These are phyloP conservation scores for Dovyalis caffra DNA, from an alignment of 345 rosid genomes.

Conservation along the genomic window DNA sequence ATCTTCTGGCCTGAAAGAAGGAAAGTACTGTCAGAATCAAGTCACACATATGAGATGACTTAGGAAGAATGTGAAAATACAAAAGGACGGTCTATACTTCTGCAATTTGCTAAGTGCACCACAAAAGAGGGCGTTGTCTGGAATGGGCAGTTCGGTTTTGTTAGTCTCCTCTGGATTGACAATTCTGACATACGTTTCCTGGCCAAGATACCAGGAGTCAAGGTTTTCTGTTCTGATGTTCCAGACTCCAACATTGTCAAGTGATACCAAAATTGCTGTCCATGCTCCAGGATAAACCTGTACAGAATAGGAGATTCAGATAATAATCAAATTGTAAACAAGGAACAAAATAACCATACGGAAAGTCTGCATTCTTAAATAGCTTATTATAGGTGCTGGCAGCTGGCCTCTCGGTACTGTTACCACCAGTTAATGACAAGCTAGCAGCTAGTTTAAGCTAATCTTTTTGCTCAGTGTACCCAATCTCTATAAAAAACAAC, in stretches of 20 bases:
- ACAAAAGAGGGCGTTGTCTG: slow-evolving; percentile 85
- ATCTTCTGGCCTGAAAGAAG: slow-evolving; percentile 66
- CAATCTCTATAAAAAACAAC: neutral
- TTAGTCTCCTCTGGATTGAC: slow-evolving; percentile 87
- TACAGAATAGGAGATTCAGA: neutral
- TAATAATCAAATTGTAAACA: neutral
- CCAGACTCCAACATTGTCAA: slow-evolving; percentile 97
- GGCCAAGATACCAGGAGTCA: slow-evolving; percentile 97
- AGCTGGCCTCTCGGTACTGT: neutral
- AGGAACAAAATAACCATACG: neutral
- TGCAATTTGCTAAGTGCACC: slow-evolving; percentile 74
- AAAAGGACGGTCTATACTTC: slow-evolving; percentile 38
- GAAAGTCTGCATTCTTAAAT: neutral
- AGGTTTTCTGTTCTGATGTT: slow-evolving; percentile 95
- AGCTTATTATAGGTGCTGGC: neutral
- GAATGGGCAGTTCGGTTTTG: slow-evolving; percentile 82
- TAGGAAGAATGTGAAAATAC: neutral
- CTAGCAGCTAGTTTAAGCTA: neutral
- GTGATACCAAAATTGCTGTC: slow-evolving; percentile 86
- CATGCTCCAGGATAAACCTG: slow-evolving; percentile 99
- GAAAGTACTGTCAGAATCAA: slow-evolving; percentile 14
- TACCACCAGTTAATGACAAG: neutral
- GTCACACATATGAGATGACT: neutral
- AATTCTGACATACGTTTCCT: slow-evolving; percentile 88
- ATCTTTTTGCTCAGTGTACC: neutral